Evolutionary conservation across 2,329 filamentous ascomycete species (phyloP), one percentile per base, ranked within the genome.

Genomic region (Aspergillus tamarii): DNA sequence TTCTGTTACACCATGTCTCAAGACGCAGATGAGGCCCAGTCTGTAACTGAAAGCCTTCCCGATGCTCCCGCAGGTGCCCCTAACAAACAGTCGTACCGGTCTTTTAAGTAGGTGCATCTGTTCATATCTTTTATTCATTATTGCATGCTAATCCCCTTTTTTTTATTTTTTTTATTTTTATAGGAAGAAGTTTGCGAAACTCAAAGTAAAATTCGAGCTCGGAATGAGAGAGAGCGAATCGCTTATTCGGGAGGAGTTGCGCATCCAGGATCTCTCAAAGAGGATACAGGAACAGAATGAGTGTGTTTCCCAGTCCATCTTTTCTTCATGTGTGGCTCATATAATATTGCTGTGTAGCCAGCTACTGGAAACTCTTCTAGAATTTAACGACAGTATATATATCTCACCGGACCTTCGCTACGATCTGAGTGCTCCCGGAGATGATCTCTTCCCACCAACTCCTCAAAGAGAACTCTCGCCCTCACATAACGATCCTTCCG

Each of bases 221-320:
- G 93, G 95, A 78, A 91, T 92, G 77, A 89, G 90, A 78, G 91
- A 94, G 41, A 88, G 77, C 62, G 80, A 78, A 60, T 69, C 67
- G n/a, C 70, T 83, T 63, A 93, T 94, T 80, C 88, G 87, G 70
- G 88, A 93, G 67, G 94, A 97, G 79, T 89, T 93, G 74, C 90
- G 91, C 77, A 91, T 94, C 43, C 87, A 91, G 65, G 88, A 90
- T 68, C 91, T 92, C 4, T 91, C 93, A 26, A 93, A 92, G 77
- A 87, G 93, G 59, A 85, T 99, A 65, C 91, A 93, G 62, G 89
- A 96, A 72, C 91, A 97, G 80, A 97, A 97, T 72, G 94, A 98
- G 94, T 97, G 85, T 73, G 89, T 79, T 41, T 21, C 53, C 46
- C n/a, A 3, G 2, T 32, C 14, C 23, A n/a, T 26, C 3, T 48